Base-by-base conservation (phyloP, 2,329 filamentous ascomycete species). In the Talaromyces sp. region DNA sequence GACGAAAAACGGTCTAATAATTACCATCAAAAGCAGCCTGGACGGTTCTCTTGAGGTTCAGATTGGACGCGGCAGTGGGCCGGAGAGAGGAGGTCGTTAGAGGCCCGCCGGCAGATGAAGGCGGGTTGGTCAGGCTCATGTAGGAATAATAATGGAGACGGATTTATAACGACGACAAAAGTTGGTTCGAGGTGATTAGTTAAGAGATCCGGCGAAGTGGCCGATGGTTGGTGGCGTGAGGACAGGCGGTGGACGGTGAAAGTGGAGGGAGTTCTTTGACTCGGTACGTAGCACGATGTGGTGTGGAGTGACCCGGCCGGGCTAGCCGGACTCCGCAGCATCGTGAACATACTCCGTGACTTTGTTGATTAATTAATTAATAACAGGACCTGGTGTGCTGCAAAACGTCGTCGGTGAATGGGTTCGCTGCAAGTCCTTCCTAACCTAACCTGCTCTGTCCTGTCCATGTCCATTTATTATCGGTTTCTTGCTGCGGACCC, bases 11-110 rank as follows among this genome's bases (percentile, higher is more conserved):
- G 59, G 29, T 51, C 31, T 54, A 52, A 52, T 62, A 70, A 72
- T 77, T 77, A 80, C 78, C 78, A 71, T 80, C 78, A 65, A 77
- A 75, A 67, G 73, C 70, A 64, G 74, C 71, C 69, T 78, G 77
- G 58, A 77, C 69, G 64, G 68, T 75, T 68, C 76, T 74, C 70
- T 78, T 79, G 64, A 75, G 67, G 61, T 69, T 71, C 64, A 73
- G 69, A 64, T 69, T 73, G 58, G 62, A 58, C 55, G 66, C 63
- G 56, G 69, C 66, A 59, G 70, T 67, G 55, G 72, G 68, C 68
- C 71, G 71, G 65, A 73, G 68, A 64, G 64, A 63, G 46, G 71
- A 70, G 62, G 73, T 68, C 67, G 73, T 70, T 66, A 75, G 67
- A 59, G 74, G 71, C 61, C 73, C 74, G 62, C 66, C 66, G 51